Conservation (phyloP, 768 basidiomycete genomes). For the Paxillus ammoniavirescens region DNA sequence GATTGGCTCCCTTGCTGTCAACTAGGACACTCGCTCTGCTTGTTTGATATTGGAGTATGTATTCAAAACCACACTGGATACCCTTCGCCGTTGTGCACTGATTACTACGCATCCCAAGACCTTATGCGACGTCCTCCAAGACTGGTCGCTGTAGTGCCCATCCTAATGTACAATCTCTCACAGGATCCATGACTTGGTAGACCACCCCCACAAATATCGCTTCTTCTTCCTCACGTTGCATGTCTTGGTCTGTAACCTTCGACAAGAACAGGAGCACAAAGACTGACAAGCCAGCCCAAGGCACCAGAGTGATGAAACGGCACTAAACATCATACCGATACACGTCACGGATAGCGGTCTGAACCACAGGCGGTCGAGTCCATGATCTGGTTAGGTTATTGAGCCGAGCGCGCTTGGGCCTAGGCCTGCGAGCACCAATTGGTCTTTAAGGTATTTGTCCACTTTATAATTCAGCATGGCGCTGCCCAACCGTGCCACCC, state of each 20-base stretch:
- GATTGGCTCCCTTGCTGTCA: constrained; percentile 10
- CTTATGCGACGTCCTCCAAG: neutral
- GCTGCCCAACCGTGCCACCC: constrained; percentile 37
- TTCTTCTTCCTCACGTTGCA: constrained; percentile 3
- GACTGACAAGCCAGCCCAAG: constrained; percentile 37
- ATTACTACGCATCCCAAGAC: constrained; percentile 1
- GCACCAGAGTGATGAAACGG: constrained; percentile 40
- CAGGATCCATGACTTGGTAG: neutral
- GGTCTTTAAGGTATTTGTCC: constrained; percentile 21
- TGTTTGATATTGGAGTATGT: neutral
- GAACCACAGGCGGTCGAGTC: constrained; percentile 29
- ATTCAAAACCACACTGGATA: constrained; percentile 5
- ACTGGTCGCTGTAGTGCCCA: no score
- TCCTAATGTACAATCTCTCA: no score
- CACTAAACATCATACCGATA: constrained; percentile 35
- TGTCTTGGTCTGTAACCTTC: constrained; percentile 30
- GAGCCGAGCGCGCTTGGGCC: constrained; percentile 20
- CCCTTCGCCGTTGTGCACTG: constrained; percentile 1
- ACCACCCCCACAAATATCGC: neutral
- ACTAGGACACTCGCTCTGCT: constrained; percentile 6
- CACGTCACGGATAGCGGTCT: constrained; percentile 32
- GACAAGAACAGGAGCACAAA: constrained; percentile 32
- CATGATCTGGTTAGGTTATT: constrained; percentile 18
- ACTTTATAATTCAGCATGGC: constrained; percentile 42
- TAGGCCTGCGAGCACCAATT: constrained; percentile 24